Evolutionary conservation across 73 alveolate species (phyloP).

Genomic region (Urostyla sp.): DNA sequence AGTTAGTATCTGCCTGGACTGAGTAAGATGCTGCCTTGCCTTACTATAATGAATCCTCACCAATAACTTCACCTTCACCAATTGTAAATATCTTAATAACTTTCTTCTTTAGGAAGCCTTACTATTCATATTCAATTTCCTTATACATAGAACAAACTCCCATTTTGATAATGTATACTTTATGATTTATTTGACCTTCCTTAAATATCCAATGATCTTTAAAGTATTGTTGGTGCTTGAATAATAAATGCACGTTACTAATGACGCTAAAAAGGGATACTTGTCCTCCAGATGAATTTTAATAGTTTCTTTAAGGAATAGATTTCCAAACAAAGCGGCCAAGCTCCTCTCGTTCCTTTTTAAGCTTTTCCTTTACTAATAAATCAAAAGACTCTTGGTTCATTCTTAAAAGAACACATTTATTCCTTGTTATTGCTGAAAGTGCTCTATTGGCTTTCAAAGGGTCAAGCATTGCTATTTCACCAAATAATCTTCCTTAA

Average conservation of each 20-base stretch:
- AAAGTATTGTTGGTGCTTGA: not conserved
- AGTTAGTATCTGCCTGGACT: not conserved
- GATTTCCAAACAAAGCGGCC: slow-evolving; percentile 2
- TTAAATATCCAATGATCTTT: not conserved
- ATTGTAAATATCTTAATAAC: not conserved
- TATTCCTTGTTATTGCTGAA: slow-evolving; percentile 37
- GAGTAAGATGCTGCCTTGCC: not conserved
- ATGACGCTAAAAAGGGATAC: too few species aligned
- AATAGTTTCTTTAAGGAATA: slow-evolving; percentile 22
- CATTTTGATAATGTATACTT: slow-evolving; percentile 2
- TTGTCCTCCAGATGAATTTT: not conserved
- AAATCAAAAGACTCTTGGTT: slow-evolving; percentile 40
- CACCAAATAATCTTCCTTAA: slow-evolving; percentile 33
- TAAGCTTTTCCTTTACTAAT: slow-evolving; percentile 28
- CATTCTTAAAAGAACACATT: slow-evolving; percentile 17
- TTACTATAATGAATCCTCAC: not conserved
- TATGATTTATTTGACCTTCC: slow-evolving; percentile 32
- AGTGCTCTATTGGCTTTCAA: slow-evolving; percentile 39
- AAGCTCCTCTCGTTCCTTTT: slow-evolving; percentile 9
- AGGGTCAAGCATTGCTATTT: slow-evolving; percentile 46
- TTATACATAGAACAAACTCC: slow-evolving; percentile 41
- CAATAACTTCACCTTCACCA: slow-evolving; percentile 29
- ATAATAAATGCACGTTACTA: slow-evolving; percentile 26
- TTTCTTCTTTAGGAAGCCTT: not conserved
- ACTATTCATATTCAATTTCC: slow-evolving; percentile 4